phyloP scores from a whole-genome alignment of 2,329 filamentous ascomycete species.

The Fusarium temperatum region DNA sequence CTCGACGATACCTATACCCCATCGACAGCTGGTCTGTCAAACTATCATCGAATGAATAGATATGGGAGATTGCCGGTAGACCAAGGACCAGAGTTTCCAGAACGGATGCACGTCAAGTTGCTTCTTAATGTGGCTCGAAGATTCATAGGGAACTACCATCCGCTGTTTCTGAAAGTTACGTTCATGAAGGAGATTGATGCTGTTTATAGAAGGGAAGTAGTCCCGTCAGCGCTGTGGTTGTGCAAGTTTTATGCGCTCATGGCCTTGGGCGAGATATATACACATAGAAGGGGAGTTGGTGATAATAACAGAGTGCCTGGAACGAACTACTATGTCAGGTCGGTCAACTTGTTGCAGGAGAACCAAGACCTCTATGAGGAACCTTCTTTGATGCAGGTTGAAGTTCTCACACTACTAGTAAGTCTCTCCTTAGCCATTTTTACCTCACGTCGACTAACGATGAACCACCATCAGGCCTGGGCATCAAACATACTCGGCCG shows the following conservation, averaged over 20 bases:
- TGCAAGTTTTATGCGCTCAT: slow-evolving; percentile 57
- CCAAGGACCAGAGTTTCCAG: slow-evolving; percentile 29
- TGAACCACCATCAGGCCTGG: slow-evolving; percentile 24
- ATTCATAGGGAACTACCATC: slow-evolving; percentile 47
- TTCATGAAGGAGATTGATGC: slow-evolving; percentile 50
- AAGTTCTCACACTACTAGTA: slow-evolving; percentile 48
- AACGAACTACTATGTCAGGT: slow-evolving; percentile 53
- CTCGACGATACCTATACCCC: slow-evolving; percentile 42
- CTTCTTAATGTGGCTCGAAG: slow-evolving; percentile 42
- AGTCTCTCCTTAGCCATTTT: not conserved
- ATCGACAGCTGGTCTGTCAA: slow-evolving; percentile 41
- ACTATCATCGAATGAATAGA: slow-evolving; percentile 33
- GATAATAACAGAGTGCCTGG: slow-evolving; percentile 49
- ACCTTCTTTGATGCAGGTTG: slow-evolving; percentile 54
- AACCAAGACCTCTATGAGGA: slow-evolving; percentile 51
- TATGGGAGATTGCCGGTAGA: not conserved
- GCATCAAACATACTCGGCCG: slow-evolving; percentile 49
- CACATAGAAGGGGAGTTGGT: slow-evolving; percentile 46
- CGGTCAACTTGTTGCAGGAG: slow-evolving; percentile 51
- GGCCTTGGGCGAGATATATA: slow-evolving; percentile 56
- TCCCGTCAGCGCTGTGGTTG: slow-evolving; percentile 45
- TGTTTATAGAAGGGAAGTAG: slow-evolving; percentile 47
- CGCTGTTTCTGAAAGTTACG: slow-evolving; percentile 47
- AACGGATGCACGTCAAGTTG: slow-evolving; percentile 44
- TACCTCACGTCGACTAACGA: not conserved